Base-by-base conservation (phyloP, 306 rosid genomes). In the Morella rubra region DNA sequence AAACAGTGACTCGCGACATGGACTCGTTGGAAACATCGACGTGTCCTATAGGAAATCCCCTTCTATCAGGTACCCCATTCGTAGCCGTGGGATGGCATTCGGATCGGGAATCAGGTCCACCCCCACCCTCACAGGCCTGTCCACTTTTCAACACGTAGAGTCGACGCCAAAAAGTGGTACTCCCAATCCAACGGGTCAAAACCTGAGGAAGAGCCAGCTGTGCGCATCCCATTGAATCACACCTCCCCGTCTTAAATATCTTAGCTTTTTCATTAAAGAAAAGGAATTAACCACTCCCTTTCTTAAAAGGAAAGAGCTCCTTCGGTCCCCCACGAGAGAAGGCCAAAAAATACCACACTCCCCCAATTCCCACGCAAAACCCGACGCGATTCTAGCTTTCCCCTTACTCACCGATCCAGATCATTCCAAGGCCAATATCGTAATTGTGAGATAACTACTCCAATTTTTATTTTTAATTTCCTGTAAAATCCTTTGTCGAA, bases 391-490 rank as follows among this genome's bases (percentile, higher is more conserved):
- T 79, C 84, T 72, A 66, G 72, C 59, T 42, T 42, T 62, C 81
- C 71, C 81, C 44, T 14, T 19, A 10, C 64, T 58, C 78, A 19
- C 51, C 73, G 85, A 84, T 85, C 88, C 60, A 84, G 85, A 84
- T 76, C 87, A 32, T 69, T 82, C 75, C 44, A 74, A 90, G 98
- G 97, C 80, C 89, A 91, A 86, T 84, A 78, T 64, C 66, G 96
- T 88, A 84, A 89, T 82, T 86, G 81, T 54, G 0, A 4, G 7
- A 5, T 61, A 61, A 44, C 42, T 42, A 73, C 87, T 58, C 69
- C 72, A 44, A 50, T 49, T 32, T 24, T 51, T 71, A 47, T 2
- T 59, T 10, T 74, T 59, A 75, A 19, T 82, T 84, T 68, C 73
- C 56, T 16, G 62, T 44, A 61, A 76, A 19, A 7, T 20, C 22